These are phyloP conservation scores for Rostrohypoxylon terebratum DNA, from an alignment of 495 filamentous ascomycete species.

Conservation along the genomic window DNA sequence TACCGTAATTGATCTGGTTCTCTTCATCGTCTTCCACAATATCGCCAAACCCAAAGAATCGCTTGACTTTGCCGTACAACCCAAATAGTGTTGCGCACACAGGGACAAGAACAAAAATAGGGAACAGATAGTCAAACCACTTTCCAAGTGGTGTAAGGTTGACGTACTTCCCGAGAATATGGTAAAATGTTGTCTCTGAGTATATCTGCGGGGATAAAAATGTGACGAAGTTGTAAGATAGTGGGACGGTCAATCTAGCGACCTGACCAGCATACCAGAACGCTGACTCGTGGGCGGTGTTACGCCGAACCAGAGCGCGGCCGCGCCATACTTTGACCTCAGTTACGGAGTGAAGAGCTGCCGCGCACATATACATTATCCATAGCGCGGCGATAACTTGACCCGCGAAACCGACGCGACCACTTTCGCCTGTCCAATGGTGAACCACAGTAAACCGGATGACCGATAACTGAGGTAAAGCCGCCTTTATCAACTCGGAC, in stretches of 20 bases:
- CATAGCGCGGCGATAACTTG: slow-evolving; percentile 86
- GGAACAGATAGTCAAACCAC: slow-evolving; percentile 90
- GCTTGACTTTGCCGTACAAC: slow-evolving; percentile 83
- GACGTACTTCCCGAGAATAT: slow-evolving; percentile 85
- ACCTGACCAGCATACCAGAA: slow-evolving; percentile 95
- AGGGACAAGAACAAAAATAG: slow-evolving; percentile 84
- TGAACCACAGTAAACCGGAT: slow-evolving; percentile 89
- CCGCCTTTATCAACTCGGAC: slow-evolving; percentile 87
- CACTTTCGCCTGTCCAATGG: slow-evolving; percentile 71
- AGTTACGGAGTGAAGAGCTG: slow-evolving; percentile 84
- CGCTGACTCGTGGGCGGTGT: slow-evolving; percentile 90
- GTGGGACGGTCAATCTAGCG: slow-evolving; percentile 87
- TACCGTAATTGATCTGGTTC: slow-evolving; percentile 74
- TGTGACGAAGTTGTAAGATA: slow-evolving; percentile 95
- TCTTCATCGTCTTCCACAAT: slow-evolving; percentile 82
- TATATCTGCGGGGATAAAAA: slow-evolving; percentile 78
- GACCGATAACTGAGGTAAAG: slow-evolving; percentile 79
- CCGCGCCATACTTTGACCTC: slow-evolving; percentile 96
- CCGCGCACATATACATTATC: slow-evolving; percentile 91
- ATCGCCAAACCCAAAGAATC: slow-evolving; percentile 79
- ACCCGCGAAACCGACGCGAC: slow-evolving; percentile 81
- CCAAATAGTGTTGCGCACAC: slow-evolving; percentile 86
- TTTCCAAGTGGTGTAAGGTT: slow-evolving; percentile 84
- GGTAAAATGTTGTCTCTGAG: slow-evolving; percentile 80
- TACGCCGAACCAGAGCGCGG: slow-evolving; percentile 86